A percentile compares a stretch with the other conserved stretches of the same genome.
Conservation (phyloP, 2,329 filamentous ascomycete species). For the Phyllosticta citriasiana region DNA sequence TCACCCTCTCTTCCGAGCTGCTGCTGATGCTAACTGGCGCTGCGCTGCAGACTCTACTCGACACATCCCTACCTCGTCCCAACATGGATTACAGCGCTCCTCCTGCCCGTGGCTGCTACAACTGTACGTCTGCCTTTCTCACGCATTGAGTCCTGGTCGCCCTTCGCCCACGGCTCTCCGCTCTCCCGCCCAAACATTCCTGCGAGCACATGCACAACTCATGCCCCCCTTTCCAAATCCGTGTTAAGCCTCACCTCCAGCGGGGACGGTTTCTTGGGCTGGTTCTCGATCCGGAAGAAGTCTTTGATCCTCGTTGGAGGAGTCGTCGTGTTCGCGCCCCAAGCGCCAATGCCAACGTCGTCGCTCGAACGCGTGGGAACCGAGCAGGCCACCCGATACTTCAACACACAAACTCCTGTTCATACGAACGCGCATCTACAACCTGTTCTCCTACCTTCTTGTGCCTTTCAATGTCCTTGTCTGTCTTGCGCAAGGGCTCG, state of each 20-base stretch:
- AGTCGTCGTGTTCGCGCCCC: conserved; percentile 5
- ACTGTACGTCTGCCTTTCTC: conserved; percentile 24
- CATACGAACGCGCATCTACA: neutral
- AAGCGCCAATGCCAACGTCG: neutral
- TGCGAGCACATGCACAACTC: neutral
- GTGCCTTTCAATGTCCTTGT: neutral
- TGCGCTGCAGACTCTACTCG: conserved; percentile 6
- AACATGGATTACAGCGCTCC: conserved; percentile 27
- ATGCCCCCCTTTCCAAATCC: conserved; percentile 2
- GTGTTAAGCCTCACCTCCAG: conserved; percentile 12
- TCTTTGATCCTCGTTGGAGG: conserved; percentile 1
- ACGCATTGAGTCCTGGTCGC: conserved; percentile 1
- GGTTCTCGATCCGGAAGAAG: conserved; percentile 7
- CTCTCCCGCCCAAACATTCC: neutral
- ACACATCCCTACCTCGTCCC: conserved; percentile 5
- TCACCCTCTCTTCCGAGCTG: neutral
- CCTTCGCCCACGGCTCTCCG: neutral
- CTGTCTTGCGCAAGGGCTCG: neutral
- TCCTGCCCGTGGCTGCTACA: conserved; percentile 32
- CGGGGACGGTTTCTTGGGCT: conserved; percentile 12
- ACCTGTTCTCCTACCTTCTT: neutral
- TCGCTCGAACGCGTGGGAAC: neutral
- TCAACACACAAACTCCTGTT: conserved; percentile 8
- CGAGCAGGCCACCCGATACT: conserved; percentile 1
- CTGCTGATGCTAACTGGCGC: conserved; percentile 3